A percentile compares a stretch with the other conserved stretches of the same genome.
Conservation (phyloP, 768 basidiomycete species). For the Rhodotorula paludigena region DNA sequence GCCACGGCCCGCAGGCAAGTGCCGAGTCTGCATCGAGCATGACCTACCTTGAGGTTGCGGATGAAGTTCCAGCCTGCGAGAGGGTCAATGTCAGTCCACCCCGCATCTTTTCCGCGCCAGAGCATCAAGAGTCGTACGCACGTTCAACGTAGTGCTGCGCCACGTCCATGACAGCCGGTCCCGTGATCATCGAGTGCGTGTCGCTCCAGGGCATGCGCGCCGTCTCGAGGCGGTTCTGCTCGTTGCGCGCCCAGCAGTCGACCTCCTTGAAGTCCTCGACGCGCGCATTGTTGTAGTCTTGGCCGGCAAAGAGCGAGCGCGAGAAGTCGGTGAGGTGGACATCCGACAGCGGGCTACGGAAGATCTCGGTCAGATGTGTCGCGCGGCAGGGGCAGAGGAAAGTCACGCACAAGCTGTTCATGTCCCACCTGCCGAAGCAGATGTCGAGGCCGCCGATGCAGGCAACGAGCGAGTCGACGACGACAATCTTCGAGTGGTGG, state of each 20-base stretch:
- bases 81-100: neutral
- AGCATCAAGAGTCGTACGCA: neutral
- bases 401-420: conserved; percentile 42
- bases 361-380: conserved; percentile 36
- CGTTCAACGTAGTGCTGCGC: conserved; percentile 84
- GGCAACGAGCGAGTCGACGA: conserved; percentile 78
- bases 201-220: conserved; percentile 43
- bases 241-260: conserved; percentile 50
- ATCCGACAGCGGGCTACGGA: conserved; percentile 85
- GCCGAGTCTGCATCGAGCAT: no score
- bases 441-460: conserved; percentile 91
- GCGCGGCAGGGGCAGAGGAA: neutral
- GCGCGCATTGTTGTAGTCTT: conserved; percentile 86
- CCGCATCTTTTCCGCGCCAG: neutral
- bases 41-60: conserved; percentile 53
- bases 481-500: conserved; percentile 81
- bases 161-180: conserved; percentile 79
- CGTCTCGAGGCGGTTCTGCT: conserved; percentile 23
- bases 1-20: neutral
- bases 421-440: conserved; percentile 90
- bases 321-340: conserved; percentile 80
- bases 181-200: conserved; percentile 79
- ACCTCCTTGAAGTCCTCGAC: conserved; percentile 70
- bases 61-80: conserved; percentile 59
- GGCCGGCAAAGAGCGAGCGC: conserved; percentile 79